Base-by-base conservation (phyloP, 129 eudicot species). In the Tagetes erecta region DNA sequence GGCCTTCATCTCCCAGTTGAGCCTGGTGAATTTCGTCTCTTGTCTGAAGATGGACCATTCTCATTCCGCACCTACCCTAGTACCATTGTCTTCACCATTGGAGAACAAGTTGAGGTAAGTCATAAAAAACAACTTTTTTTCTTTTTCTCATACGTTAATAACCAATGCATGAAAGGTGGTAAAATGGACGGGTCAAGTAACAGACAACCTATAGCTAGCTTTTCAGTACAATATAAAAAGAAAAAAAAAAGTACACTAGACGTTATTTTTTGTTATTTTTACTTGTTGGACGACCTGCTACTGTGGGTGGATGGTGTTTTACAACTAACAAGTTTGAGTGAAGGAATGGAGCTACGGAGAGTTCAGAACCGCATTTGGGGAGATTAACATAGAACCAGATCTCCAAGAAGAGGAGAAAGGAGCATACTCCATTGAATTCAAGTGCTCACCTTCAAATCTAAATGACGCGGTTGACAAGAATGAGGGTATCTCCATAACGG, bases 341-440 rank as follows among this genome's bases (percentile, higher is more conserved):
- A 79, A 77, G 97, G 87, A 91, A 82, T 84, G 94, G 94, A 85
- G 97, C 77, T 75, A 63, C 46, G 82, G 91, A 55, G 94, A 86
- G 74, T 86, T 82, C 60, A 88, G 87, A 73, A 82, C 87, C 20
- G 89, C 87, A 30, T 57, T 79, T 47, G 97, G 91, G 75, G 85
- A 88, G 75, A 71, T 88, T 59, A 73, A 81, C 70, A 82, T 87
- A 56, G 89, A 84, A 78, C 86, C 89, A 44, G 85, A 81, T 68
- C 35, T 82, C 55, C 79, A 82, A n/a, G 92, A 76, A 36, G 79
- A 82, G 6, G 80, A 60, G 38, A 80, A 81, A 57, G 75, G 89
- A 56, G 84, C 91, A 49, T 91, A 81, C 82, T 86, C 94, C 14
- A 71, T 90, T 51, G 91, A 90, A 67, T 84, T 87, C 80, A 85